Evolutionary conservation across 108 stramenopile species (phyloP), one percentile per base, ranked within the genome.

Genomic region (Cyclotella distinguenda): DNA sequence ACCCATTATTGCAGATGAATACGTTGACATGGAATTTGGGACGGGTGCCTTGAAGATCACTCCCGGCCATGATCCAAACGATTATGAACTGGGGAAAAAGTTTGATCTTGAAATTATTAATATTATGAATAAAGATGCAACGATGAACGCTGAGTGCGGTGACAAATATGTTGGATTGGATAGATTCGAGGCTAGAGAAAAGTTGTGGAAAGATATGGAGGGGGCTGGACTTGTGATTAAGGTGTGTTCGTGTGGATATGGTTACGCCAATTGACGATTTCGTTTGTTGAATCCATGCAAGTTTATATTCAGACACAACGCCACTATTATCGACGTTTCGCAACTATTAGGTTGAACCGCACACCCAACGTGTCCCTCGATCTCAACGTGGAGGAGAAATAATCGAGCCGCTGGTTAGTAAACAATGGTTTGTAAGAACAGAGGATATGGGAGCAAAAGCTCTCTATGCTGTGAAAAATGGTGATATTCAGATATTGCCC

Each of bases 371-470:
- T 23, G 93, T 99, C 31, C 96, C 99, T 0, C 72, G 95, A 52
- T 96, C 95, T 23, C 96, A 97, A 60, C 85, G 99, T 30, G 97
- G 97, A 44, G 99, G 99, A n/a, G 99, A 99, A 62, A 74, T 99
- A n/a, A 95, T 99, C 61, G 99, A 99, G 68, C 99, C 99, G 7
- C 73, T 98, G 10, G 93, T 98, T 19, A 96, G 93, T 39, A 86
- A 95, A 43, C 99, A 99, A 74, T 99, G 99, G 99, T 98, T 98
- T 84, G 95, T 97, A 9, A 94, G 83, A 65, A 87, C 91, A 33
- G 86, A 94, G 57, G 88, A 84, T 7, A 96, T 98, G 94, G 96
- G 90, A 11, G 81, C 79, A 21, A 88, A 88, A 61, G 95, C 95
- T 10, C 64, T 94, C 8, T 67, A 91, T 34, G 97, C 96, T 6